phyloP scores from a whole-genome alignment of 2,329 filamentous ascomycete species.

The Fonsecaea monophora region DNA sequence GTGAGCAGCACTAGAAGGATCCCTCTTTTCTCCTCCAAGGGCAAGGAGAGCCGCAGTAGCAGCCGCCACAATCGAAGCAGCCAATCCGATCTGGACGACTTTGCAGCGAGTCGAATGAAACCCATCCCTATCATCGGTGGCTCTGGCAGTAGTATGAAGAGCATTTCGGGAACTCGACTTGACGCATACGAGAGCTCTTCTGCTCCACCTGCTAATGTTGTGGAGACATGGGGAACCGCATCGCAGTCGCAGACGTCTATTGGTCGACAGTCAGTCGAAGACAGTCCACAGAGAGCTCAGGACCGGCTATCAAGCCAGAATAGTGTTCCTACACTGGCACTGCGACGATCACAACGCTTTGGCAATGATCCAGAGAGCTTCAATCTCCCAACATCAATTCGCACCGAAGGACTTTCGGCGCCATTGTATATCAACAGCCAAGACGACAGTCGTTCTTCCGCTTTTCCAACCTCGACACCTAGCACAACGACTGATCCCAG shows the following conservation, averaged over 20 bases:
- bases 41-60: slow-evolving; percentile 52
- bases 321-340: slow-evolving; percentile 30
- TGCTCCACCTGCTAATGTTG: slow-evolving; percentile 44
- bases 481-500: slow-evolving; percentile 30
- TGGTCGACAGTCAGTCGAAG: slow-evolving; percentile 44
- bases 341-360: slow-evolving; percentile 39
- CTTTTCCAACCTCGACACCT: slow-evolving; percentile 28
- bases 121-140: slow-evolving; percentile 59
- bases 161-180: slow-evolving; percentile 48
- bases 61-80: slow-evolving; percentile 40
- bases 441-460: slow-evolving; percentile 36
- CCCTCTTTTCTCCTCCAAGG: slow-evolving; percentile 46
- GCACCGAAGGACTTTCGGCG: slow-evolving; percentile 31
- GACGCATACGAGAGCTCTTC: slow-evolving; percentile 48
- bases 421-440: slow-evolving; percentile 34
- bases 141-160: slow-evolving; percentile 42
- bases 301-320: neutral
- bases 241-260: slow-evolving; percentile 41
- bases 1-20: slow-evolving; percentile 48
- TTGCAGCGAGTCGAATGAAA: slow-evolving; percentile 54
- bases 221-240: slow-evolving; percentile 35
- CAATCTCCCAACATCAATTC: slow-evolving; percentile 36
- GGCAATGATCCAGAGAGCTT: slow-evolving; percentile 30
- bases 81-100: slow-evolving; percentile 56
- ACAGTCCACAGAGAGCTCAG: slow-evolving; percentile 26